A percentile compares a stretch with the other conserved stretches of the same genome.
Conservation (phyloP, 257 asterid species). For the Primulina huaijiensis region DNA sequence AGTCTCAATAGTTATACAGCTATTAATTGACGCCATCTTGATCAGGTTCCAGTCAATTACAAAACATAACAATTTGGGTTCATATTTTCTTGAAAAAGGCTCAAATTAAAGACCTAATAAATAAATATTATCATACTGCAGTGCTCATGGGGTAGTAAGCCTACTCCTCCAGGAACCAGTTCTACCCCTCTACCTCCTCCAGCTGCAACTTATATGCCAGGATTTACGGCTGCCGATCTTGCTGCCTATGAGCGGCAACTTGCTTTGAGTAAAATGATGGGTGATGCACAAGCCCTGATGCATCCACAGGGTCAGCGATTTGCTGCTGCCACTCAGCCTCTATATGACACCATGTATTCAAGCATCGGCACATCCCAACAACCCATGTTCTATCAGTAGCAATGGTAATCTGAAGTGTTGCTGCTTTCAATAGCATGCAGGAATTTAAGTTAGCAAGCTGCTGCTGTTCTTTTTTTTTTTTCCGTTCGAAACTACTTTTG, state of each 20-base stretch:
- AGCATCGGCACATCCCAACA: constrained; percentile 47
- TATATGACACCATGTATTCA: constrained; percentile 54
- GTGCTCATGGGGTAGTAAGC: constrained; percentile 96
- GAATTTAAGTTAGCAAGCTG: background rate
- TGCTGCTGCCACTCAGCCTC: constrained; percentile 45
- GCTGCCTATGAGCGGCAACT: constrained; percentile 61
- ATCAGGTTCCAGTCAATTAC: background rate
- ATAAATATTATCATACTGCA: constrained; percentile 9
- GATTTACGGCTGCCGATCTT: constrained; percentile 56
- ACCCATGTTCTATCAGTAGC: constrained; percentile 54
- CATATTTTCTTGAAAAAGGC: background rate
- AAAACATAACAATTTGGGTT: background rate
- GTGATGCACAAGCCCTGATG: constrained; percentile 59
- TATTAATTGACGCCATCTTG: background rate
- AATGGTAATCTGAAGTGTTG: background rate
- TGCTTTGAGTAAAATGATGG: constrained; percentile 50
- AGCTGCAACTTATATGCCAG: constrained; percentile 46
- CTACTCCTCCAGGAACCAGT: constrained; percentile 73
- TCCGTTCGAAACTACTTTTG: background rate
- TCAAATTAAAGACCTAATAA: background rate
- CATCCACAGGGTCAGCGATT: constrained; percentile 66
- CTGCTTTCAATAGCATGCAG: constrained; percentile 10
- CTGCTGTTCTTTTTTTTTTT: background rate
- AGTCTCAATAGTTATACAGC: too few species aligned
- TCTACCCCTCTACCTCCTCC: constrained; percentile 82